phyloP scores from a whole-genome alignment of 441 rosid genomes.

The Mallotus japonicus region DNA sequence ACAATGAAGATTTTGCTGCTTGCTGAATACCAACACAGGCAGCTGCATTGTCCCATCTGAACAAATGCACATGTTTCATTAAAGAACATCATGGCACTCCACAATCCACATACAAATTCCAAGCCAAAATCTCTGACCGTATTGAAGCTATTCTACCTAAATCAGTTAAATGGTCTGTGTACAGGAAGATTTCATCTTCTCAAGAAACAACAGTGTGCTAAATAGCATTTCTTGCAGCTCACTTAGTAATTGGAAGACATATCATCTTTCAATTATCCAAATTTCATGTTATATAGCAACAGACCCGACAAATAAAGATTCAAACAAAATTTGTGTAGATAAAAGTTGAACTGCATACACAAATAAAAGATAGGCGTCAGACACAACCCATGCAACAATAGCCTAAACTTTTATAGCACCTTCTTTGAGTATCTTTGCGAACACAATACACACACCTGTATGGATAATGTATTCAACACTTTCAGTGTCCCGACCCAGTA shows the following conservation, averaged over 20 bases:
- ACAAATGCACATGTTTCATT: neutral
- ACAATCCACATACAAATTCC: neutral
- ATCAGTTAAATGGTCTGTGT: too few species aligned
- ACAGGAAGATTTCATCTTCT: too few species aligned
- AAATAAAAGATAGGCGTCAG: too few species aligned
- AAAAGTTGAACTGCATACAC: too few species aligned
- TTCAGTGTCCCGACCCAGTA: conserved; percentile 77
- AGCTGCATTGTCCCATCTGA: neutral
- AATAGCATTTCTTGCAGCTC: too few species aligned
- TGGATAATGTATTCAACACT: conserved; percentile 68
- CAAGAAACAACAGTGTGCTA: too few species aligned
- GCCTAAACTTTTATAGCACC: conserved; percentile 92
- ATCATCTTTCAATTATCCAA: too few species aligned
- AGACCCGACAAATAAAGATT: too few species aligned
- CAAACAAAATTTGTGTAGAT: neutral
- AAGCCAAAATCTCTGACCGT: neutral
- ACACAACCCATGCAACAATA: conserved; percentile 84
- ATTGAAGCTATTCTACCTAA: too few species aligned
- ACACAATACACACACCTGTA: conserved; percentile 70
- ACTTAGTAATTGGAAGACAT: too few species aligned
- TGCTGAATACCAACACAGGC: neutral
- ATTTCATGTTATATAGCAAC: too few species aligned
- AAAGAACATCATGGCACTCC: neutral
- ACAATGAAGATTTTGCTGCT: neutral
- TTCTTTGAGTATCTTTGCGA: conserved; percentile 83